Evolutionary conservation across 2,329 filamentous ascomycete genomes (phyloP).

Genomic region (Pochonia chlamydosporia): DNA sequence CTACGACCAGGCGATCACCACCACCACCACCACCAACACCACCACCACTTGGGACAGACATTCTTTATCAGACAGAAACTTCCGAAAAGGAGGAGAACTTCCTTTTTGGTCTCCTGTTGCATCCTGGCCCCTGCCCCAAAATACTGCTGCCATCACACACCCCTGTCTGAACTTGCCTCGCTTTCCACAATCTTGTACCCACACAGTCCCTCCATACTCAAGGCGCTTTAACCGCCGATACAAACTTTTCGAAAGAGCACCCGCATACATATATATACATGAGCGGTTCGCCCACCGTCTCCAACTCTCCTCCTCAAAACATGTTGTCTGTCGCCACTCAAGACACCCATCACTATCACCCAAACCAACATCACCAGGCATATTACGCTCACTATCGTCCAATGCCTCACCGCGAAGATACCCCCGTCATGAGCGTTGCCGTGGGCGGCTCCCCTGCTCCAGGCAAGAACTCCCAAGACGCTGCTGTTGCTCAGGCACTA

Average conservation of each 20-base stretch:
- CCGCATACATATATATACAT: conserved; percentile 14
- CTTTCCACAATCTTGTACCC: neutral
- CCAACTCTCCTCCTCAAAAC: neutral
- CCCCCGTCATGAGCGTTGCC: conserved; percentile 9
- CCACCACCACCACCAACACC: no score
- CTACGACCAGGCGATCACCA: no score
- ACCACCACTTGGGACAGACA: no score
- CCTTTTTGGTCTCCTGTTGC: neutral
- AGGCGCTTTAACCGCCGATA: conserved; percentile 1
- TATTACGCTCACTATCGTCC: neutral
- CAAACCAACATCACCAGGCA: neutral
- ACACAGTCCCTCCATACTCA: neutral
- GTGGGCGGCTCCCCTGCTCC: conserved; percentile 6
- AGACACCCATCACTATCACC: conserved; percentile 10
- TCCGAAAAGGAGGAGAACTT: neutral
- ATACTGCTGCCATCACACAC: neutral
- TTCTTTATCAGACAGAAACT: neutral
- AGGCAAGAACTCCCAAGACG: conserved; percentile 21
- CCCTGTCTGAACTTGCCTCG: neutral
- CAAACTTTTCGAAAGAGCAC: conserved; percentile 1
- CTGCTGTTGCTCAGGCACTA: conserved; percentile 59
- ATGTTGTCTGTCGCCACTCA: conserved; percentile 18
- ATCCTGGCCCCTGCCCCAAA: neutral
- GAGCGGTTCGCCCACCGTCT: conserved; percentile 7
- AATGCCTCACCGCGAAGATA: conserved; percentile 18